Evolutionary conservation across 2,329 filamentous ascomycete genomes (phyloP).

Genomic region (Neoarthrinium moseri): DNA sequence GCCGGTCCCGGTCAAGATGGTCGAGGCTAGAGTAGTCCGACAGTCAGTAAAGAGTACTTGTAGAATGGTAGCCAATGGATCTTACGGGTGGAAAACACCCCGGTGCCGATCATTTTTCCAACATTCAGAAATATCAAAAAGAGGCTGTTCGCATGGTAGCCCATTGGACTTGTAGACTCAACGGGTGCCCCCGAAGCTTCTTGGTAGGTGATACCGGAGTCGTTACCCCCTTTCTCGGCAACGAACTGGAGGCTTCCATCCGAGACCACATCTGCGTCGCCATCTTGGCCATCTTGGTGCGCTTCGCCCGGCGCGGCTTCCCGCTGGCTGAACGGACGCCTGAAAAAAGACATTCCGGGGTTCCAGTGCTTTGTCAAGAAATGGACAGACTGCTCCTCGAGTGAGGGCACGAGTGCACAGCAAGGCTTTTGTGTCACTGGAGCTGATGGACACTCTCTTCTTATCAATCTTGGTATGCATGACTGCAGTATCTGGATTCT

Average conservation of each 20-base stretch:
- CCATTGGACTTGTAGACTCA: conserved; percentile 56
- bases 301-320: not conserved
- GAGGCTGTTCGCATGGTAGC: conserved; percentile 54
- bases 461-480: no score
- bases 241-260: conserved; percentile 4
- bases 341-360: not conserved
- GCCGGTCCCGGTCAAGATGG: conserved; percentile 57
- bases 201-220: conserved; percentile 50
- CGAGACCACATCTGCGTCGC: not conserved
- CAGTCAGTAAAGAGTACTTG: not conserved
- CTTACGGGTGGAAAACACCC: conserved; percentile 64
- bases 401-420: no score
- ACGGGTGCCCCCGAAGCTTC: conserved; percentile 63
- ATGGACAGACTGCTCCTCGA: no score
- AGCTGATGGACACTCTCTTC: no score
- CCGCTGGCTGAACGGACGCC: conserved; percentile 1
- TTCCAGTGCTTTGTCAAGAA: not conserved
- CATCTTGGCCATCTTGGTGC: not conserved
- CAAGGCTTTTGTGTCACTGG: no score
- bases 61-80: conserved; percentile 11
- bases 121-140: conserved; percentile 61
- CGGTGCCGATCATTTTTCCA: conserved; percentile 62
- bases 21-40: conserved; percentile 13
- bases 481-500: no score
- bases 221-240: conserved; percentile 42